phyloP scores from a whole-genome alignment of 108 stramenopile species.

The Fragilaria crotonensis region DNA sequence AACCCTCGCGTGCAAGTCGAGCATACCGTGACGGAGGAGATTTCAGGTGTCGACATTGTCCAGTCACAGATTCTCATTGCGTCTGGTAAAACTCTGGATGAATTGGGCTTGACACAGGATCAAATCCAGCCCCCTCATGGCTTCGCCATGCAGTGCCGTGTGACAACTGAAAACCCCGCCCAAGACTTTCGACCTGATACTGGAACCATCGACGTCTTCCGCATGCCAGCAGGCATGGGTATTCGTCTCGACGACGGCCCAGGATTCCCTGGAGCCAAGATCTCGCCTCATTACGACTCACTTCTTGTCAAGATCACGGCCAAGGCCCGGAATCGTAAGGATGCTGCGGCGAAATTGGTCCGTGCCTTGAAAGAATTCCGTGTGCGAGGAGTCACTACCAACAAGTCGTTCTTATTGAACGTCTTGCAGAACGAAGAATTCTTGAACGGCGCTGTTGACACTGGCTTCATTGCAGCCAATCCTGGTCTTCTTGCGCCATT shows the following conservation, averaged over 20 bases:
- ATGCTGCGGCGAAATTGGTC: slow-evolving; percentile 75
- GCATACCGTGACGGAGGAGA: slow-evolving; percentile 90
- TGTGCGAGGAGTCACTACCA: slow-evolving; percentile 82
- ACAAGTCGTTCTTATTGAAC: slow-evolving; percentile 82
- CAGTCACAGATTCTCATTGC: slow-evolving; percentile 91
- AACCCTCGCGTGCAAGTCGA: slow-evolving; percentile 91
- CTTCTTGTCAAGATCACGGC: slow-evolving; percentile 85
- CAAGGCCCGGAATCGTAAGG: slow-evolving; percentile 65
- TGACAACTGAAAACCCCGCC: slow-evolving; percentile 91
- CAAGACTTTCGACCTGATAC: slow-evolving; percentile 91
- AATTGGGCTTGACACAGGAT: slow-evolving; percentile 67
- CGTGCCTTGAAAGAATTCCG: slow-evolving; percentile 81
- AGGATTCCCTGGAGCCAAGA: slow-evolving; percentile 47
- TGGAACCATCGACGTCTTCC: slow-evolving; percentile 86
- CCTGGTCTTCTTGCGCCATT: slow-evolving; percentile 65
- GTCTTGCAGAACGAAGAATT: slow-evolving; percentile 86
- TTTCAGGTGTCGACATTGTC: slow-evolving; percentile 88
- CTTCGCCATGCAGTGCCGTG: slow-evolving; percentile 93
- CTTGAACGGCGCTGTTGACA: slow-evolving; percentile 79
- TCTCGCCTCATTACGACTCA: slow-evolving; percentile 78
- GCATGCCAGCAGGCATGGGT: slow-evolving; percentile 90
- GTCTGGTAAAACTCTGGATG: slow-evolving; percentile 75
- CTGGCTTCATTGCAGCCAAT: slow-evolving; percentile 87
- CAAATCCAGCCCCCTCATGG: slow-evolving; percentile 54
- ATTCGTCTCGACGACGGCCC: slow-evolving; percentile 90